These are phyloP conservation scores for Colletotrichum scovillei DNA, from an alignment of 2,329 filamentous ascomycete species.

Conservation along the genomic window DNA sequence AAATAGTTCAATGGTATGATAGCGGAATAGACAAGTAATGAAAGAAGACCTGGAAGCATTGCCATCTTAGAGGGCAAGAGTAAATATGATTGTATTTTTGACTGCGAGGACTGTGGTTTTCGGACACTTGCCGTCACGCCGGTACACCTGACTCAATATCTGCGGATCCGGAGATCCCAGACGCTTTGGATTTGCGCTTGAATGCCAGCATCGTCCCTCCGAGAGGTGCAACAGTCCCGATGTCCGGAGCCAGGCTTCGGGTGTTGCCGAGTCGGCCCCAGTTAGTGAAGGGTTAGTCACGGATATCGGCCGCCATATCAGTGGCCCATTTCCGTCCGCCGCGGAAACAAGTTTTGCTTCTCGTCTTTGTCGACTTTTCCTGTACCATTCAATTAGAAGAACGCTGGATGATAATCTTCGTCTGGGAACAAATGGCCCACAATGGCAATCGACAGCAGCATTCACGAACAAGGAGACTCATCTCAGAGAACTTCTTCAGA, in stretches of 20 bases:
- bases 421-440: background rate
- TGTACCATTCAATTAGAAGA: too few species aligned
- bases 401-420: too few species aligned
- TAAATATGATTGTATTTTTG: too few species aligned
- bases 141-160: background rate
- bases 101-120: background rate
- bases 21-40: too few species aligned
- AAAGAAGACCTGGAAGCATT: background rate
- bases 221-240: conserved; percentile 15
- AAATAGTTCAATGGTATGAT: background rate
- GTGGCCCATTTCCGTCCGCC: conserved; percentile 13
- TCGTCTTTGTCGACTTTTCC: background rate
- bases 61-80: too few species aligned
- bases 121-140: conserved; percentile 10
- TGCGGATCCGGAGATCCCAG: conserved; percentile 22
- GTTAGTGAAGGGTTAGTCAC: conserved; percentile 4
- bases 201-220: background rate
- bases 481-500: conserved; percentile 17
- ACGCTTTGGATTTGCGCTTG: background rate
- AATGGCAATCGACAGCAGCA: conserved; percentile 10
- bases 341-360: background rate
- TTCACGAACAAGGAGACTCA: conserved; percentile 1
- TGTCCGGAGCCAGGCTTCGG: conserved; percentile 23
- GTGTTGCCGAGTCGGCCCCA: conserved; percentile 22
- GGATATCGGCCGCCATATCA: conserved; percentile 15